Percentiles rank a stretch among this genome's conserved stretches.
Evolutionary conservation across 805 yeast genomes (phyloP).

Genomic region (Kluyveromyces starmeri): DNA sequence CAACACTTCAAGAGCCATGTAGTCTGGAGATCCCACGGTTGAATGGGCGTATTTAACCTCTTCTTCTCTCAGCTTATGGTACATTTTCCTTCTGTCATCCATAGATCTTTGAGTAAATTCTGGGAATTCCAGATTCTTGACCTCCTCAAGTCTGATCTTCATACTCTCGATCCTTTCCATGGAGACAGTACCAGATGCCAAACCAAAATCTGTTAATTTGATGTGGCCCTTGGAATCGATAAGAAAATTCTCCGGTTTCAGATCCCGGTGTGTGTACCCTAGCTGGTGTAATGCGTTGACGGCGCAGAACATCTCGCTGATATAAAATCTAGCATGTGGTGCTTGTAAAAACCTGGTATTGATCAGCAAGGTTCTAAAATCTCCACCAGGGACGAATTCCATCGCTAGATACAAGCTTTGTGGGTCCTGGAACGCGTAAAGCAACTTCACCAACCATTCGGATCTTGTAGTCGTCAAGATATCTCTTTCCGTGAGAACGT

Average conservation of each 20-base stretch:
- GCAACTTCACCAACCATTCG: slow-evolving; percentile 89
- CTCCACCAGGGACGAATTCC: slow-evolving; percentile 99
- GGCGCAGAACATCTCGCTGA: slow-evolving; percentile 93
- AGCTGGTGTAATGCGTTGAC: slow-evolving; percentile 88
- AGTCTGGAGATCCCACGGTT: slow-evolving; percentile 96
- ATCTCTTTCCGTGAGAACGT: slow-evolving; percentile 92
- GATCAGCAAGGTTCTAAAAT: slow-evolving; percentile 85
- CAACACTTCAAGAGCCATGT: slow-evolving; percentile 95
- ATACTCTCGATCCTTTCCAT: slow-evolving; percentile 88
- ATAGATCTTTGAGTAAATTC: slow-evolving; percentile 61
- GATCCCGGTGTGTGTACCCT: slow-evolving; percentile 94
- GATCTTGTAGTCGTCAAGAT: slow-evolving; percentile 91
- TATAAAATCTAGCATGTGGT: slow-evolving; percentile 90
- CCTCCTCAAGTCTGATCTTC: slow-evolving; percentile 60
- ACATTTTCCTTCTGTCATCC: slow-evolving; percentile 79
- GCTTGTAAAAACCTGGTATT: slow-evolving; percentile 90
- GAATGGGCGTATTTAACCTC: slow-evolving; percentile 88
- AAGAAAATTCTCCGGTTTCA: slow-evolving; percentile 89
- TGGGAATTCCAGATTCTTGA: slow-evolving; percentile 65
- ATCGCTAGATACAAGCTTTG: slow-evolving; percentile 88
- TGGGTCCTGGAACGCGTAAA: slow-evolving; percentile 91
- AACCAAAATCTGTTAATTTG: slow-evolving; percentile 90
- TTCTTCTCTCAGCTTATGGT: slow-evolving; percentile 61
- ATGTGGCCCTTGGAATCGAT: slow-evolving; percentile 88
- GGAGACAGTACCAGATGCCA: slow-evolving; percentile 94